Base-by-base conservation (phyloP, 192 early-diverging fungal species). In the Backusella sp. region DNA sequence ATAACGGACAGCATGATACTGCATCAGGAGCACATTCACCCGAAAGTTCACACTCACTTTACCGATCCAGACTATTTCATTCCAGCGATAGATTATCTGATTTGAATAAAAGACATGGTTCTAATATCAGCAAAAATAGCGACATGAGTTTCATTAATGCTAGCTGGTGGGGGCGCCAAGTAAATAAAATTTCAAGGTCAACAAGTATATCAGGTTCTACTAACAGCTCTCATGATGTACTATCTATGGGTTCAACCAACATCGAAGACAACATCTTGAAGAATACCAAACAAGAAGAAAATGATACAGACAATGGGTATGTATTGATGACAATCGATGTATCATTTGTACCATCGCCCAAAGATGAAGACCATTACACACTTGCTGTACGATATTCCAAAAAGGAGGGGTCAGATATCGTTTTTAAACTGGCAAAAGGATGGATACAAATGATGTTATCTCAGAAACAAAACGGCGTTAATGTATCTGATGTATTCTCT, bases 391-490 rank as follows among this genome's bases (percentile, higher is more conserved):
- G 72, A 36, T 78, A 73, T 52, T 73, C 72, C 1, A 68, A 74
- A 39, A 23, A 46, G 26, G 36, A 78, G 68, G 77, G 77, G 3
- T 78, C 77, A 23, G 35, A 26, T 26, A 56, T 49, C 17, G 77
- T 69, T n/a, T 78, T 78, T 53, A 78, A 78, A 56, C 7, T 78
- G 23, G 77, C 70, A 30, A 68, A 42, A 39, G 65, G 66, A 1
- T 78, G 77, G 77, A 73, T 78, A 37, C 72, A 73, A 6, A 46
- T 26, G n/a, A 19, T 72, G 28, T 41, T 72, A 12, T 28, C 26
- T 12, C 23, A 28, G 12, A 62, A 62, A 23, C 21, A 62, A 62
- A 28, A n/a, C 26, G 1, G 3, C 21, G n/a, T 56, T 3, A 28
- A 62, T 28, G 56, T 28, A 12, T 4, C 56, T 4, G 56, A 62